These are phyloP conservation scores for Diaporthe ampelina DNA, from an alignment of 2,329 filamentous ascomycete species.

Conservation along the genomic window DNA sequence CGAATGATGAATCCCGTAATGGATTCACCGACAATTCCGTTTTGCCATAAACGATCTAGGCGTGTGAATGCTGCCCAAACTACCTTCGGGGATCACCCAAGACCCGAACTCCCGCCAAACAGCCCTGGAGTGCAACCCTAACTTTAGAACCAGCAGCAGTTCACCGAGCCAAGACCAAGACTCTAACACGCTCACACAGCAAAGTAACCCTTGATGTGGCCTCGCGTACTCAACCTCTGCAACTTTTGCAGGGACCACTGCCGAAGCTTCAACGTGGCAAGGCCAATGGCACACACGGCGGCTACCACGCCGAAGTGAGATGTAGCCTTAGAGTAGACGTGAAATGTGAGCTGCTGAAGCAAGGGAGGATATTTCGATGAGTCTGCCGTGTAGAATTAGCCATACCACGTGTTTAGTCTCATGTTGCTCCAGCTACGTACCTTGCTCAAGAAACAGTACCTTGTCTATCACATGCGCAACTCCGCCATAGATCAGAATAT, in stretches of 20 bases:
- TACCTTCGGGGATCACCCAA: not conserved
- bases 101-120: not conserved
- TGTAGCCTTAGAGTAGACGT: not conserved
- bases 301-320: not conserved
- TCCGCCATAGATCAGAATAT: not conserved
- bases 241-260: not conserved
- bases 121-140: not conserved
- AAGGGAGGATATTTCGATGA: not conserved
- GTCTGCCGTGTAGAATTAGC: not conserved
- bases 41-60: not conserved
- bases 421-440: not conserved
- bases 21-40: not conserved
- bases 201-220: not conserved
- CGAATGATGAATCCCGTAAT: no score
- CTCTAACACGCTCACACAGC: not conserved
- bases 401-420: not conserved
- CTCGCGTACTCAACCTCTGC: not conserved
- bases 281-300: not conserved
- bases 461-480: slow-evolving; percentile 14
- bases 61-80: not conserved
- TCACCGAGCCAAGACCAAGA: not conserved
- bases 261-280: not conserved
- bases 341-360: not conserved
- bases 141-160: no score
- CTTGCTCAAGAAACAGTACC: not conserved